Evolutionary conservation across 2,329 filamentous ascomycete genomes (phyloP).

Genomic region (Teratosphaeria pseudoeucalypti): DNA sequence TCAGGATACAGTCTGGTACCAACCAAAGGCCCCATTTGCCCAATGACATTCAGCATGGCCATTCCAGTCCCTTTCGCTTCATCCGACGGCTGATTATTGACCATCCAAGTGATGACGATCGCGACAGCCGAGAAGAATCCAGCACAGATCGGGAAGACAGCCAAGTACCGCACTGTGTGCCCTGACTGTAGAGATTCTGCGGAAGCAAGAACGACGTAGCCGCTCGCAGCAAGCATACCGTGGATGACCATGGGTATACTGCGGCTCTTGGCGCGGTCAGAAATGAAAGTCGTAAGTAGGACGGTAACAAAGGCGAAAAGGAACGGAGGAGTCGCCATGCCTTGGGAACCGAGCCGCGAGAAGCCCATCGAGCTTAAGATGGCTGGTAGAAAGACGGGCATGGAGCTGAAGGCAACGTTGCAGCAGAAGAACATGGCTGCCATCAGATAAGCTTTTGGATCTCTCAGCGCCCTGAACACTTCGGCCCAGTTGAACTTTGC

Average conservation of each 20-base stretch:
- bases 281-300: conserved; percentile 60
- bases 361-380: conserved; percentile 54
- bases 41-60: conserved; percentile 69
- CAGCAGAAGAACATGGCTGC: conserved; percentile 76
- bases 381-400: conserved; percentile 79
- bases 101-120: conserved; percentile 74
- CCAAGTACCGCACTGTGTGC: conserved; percentile 51
- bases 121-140: conserved; percentile 82
- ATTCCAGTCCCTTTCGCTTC: conserved; percentile 65
- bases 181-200: conserved; percentile 26
- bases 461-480: conserved; percentile 48
- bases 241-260: conserved; percentile 58
- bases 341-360: conserved; percentile 57
- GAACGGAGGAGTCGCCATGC: conserved; percentile 71
- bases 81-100: conserved; percentile 70
- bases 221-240: conserved; percentile 52
- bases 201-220: conserved; percentile 38
- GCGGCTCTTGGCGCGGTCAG: conserved; percentile 55
- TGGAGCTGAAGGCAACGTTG: conserved; percentile 78
- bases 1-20: conserved; percentile 47
- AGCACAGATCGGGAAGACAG: conserved; percentile 65
- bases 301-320: conserved; percentile 63
- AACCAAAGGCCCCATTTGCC: conserved; percentile 62
- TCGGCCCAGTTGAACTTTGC: conserved; percentile 38
- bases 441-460: conserved; percentile 64